Evolutionary conservation across 2,329 filamentous ascomycete species (phyloP), one percentile per base, ranked within the genome.

Genomic region (Dothidotthia symphoricarpi): DNA sequence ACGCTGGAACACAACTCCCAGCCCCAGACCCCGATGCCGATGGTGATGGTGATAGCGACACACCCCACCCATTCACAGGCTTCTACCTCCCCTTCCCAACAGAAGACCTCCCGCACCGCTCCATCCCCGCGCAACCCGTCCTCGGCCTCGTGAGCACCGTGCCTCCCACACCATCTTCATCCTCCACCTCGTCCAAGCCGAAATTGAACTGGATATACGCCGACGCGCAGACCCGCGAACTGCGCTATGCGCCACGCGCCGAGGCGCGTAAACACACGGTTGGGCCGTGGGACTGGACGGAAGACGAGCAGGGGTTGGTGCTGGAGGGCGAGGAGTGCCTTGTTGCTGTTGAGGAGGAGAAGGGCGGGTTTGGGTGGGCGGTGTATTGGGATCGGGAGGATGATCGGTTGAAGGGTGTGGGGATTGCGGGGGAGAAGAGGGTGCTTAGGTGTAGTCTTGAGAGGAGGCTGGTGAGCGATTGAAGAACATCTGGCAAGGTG

Each of bases 251-350:
- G 2, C 81, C 82, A 7, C 79, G 86, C n/a, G 80, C 79, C 28
- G 82, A 86, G 47, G 88, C 85, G 25, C 72, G 82, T 32, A 79
- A 75, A 19, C 85, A 95, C 64, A 70, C 83, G 41, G 78, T 90
- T 34, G 88, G 88, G 15, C 83, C 85, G 2, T 95, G 86, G 84
- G 84, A 88, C 54, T 94, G 87, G 82, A 87, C 78, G 1, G 76
- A 81, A 22, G 19, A 85, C 46, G 70, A 74, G 31, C 52, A 61
- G 30, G 63, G 71, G n/a, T 51, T 82, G 16, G 77, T 69, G 16
- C 66, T 81, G 11, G 73, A 80, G 38, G 75, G 69, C 0, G 75
- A 72, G 53, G 75, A 81, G 51, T 73, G 73, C 16, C 76, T 81
- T 33, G 71, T 80, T 4, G 78, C 75, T 1, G 74, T 81, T 2